Evolutionary conservation across 2,329 filamentous ascomycete species (phyloP).

Genomic region (Nothophoma quercina): DNA sequence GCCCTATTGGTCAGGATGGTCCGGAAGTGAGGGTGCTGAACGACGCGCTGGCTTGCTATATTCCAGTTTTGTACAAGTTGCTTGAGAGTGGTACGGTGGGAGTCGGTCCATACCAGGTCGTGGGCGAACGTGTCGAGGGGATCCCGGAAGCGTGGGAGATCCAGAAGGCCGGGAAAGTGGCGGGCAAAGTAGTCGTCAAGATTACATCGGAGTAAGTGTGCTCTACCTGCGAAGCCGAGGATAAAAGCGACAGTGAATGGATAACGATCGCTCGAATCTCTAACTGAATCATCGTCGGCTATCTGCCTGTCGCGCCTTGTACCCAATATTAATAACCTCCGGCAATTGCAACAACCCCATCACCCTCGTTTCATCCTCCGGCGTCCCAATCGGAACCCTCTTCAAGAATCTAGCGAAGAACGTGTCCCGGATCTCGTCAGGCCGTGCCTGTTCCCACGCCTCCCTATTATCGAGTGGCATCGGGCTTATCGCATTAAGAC

Average conservation of each 20-base stretch:
- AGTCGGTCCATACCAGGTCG: not conserved
- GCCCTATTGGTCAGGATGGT: not conserved
- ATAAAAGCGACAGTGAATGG: no score
- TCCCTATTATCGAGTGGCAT: constrained; percentile 4
- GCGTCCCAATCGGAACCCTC: not conserved
- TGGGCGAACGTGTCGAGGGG: not conserved
- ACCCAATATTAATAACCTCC: not conserved
- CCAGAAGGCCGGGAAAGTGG: not conserved
- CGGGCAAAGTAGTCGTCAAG: not conserved
- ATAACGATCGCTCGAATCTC: no score
- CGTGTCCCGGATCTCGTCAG: constrained; percentile 7
- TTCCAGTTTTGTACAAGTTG: not conserved
- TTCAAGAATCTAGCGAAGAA: constrained; percentile 9
- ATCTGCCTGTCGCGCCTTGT: not conserved
- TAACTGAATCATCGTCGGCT: no score
- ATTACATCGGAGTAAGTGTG: not conserved
- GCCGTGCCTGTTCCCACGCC: constrained; percentile 8
- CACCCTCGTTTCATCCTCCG: not conserved
- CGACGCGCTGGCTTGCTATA: not conserved
- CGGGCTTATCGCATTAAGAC: not conserved
- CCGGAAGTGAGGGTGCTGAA: not conserved
- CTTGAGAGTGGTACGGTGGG: not conserved
- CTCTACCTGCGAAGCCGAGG: no score
- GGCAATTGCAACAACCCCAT: not conserved
- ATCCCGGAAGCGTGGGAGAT: not conserved